Conservation (phyloP, 2,329 filamentous ascomycete genomes). For the Alternaria atra region DNA sequence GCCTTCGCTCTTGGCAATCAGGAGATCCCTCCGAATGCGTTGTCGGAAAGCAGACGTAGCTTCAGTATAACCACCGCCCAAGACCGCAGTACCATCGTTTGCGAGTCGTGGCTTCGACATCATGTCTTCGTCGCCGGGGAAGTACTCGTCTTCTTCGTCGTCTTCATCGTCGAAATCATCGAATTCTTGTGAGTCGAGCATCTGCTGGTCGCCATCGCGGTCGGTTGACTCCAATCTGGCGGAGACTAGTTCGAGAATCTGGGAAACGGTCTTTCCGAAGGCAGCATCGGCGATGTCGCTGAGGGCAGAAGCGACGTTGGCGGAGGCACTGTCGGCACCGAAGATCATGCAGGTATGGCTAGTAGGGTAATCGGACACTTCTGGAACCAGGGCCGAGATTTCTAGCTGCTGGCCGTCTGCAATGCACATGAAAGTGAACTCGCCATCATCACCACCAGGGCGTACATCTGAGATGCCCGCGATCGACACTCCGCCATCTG, state of each 20-base stretch:
- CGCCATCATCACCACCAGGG: slow-evolving; percentile 74
- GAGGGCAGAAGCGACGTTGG: slow-evolving; percentile 55
- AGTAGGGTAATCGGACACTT: slow-evolving; percentile 68
- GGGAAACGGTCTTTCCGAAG: slow-evolving; percentile 57
- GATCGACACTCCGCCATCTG: slow-evolving; percentile 49
- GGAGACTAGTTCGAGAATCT: slow-evolving; percentile 60
- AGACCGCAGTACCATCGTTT: slow-evolving; percentile 1
- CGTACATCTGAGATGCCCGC: slow-evolving; percentile 64
- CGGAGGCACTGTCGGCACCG: slow-evolving; percentile 59
- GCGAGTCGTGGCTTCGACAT: slow-evolving; percentile 40
- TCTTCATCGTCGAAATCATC: slow-evolving; percentile 45
- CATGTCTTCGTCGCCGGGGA: slow-evolving; percentile 52
- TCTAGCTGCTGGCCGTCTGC: slow-evolving; percentile 42
- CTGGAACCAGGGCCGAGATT: slow-evolving; percentile 55
- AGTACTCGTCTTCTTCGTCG: slow-evolving; percentile 47
- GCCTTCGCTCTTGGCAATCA: slow-evolving; percentile 68
- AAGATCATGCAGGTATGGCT: slow-evolving; percentile 67
- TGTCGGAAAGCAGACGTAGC: slow-evolving; percentile 38
- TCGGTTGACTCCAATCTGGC: slow-evolving; percentile 46
- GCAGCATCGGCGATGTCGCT: slow-evolving; percentile 55
- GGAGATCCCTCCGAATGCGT: slow-evolving; percentile 69
- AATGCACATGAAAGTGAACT: slow-evolving; percentile 67
- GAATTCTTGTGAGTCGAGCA: slow-evolving; percentile 51
- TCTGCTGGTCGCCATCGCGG: slow-evolving; percentile 54
- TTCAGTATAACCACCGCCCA: slow-evolving; percentile 24